phyloP scores from a whole-genome alignment of 2,329 filamentous ascomycete genomes.

The Phymatotrichopsis omnivora region DNA sequence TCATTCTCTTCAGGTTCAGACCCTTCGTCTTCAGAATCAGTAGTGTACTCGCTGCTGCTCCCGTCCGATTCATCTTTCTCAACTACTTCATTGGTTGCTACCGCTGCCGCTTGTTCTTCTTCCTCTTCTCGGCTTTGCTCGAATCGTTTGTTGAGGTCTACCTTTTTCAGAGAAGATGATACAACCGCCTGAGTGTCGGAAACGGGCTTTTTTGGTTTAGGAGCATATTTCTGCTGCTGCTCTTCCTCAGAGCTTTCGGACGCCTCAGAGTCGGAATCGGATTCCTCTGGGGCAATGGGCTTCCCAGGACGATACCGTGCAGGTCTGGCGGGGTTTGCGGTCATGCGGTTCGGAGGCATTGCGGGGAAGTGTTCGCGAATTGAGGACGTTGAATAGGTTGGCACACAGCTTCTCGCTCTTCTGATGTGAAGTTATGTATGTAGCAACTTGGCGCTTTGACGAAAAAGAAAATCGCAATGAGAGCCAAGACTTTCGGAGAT shows the following conservation, averaged over 20 bases:
- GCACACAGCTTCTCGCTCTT: too few species aligned
- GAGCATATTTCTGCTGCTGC: too few species aligned
- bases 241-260: constrained; percentile 31
- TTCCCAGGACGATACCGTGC: constrained; percentile 82
- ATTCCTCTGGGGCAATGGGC: constrained; percentile 43
- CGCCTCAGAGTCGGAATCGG: constrained; percentile 43
- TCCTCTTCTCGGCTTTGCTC: constrained; percentile 28
- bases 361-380: not conserved
- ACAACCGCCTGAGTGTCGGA: constrained; percentile 32
- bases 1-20: constrained; percentile 15
- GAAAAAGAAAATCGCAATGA: too few species aligned
- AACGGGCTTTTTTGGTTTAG: constrained; percentile 32
- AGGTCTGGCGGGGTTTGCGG: constrained; percentile 73
- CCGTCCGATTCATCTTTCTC: constrained; percentile 46
- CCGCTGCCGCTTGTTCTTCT: constrained; percentile 20
- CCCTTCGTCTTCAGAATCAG: constrained; percentile 21
- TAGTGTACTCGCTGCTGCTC: constrained; percentile 44
- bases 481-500: too few species aligned
- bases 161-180: constrained; percentile 38
- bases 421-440: too few species aligned
- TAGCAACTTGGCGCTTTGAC: too few species aligned
- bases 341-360: constrained; percentile 72
- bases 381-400: too few species aligned
- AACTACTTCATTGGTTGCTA: constrained; percentile 30
- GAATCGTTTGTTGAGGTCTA: constrained; percentile 35